phyloP scores from a whole-genome alignment of 495 filamentous ascomycete species.

The Lasiosphaeria ovina region DNA sequence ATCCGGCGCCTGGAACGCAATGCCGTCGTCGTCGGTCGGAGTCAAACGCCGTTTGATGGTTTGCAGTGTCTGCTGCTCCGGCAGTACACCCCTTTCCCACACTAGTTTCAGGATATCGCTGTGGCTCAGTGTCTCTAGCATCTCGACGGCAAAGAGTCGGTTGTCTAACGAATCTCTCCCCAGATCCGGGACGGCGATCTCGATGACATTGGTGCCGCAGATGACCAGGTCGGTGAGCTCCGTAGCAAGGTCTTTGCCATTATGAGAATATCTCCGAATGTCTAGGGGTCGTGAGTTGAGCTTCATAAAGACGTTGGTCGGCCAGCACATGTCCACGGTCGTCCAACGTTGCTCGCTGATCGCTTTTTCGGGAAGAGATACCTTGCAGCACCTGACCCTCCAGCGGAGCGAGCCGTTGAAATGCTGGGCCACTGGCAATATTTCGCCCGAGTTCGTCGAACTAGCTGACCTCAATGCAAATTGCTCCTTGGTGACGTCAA shows the following conservation, averaged over 20 bases:
- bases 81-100: conserved; percentile 32
- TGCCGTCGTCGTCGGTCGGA: conserved; percentile 58
- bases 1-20: conserved; percentile 60
- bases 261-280: conserved; percentile 60
- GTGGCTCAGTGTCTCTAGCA: conserved; percentile 54
- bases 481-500: conserved; percentile 35
- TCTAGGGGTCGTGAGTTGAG: conserved; percentile 62
- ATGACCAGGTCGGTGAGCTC: conserved; percentile 62
- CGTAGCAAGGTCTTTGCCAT: conserved; percentile 71
- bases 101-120: conserved; percentile 46
- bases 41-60: conserved; percentile 52
- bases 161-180: conserved; percentile 35
- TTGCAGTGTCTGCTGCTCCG: conserved; percentile 37
- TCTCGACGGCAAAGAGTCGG: conserved; percentile 62
- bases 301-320: conserved; percentile 64
- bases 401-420: conserved; percentile 40
- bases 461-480: conserved; percentile 23
- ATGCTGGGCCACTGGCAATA: conserved; percentile 31
- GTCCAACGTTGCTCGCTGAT: conserved; percentile 55
- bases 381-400: conserved; percentile 38
- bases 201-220: conserved; percentile 57
- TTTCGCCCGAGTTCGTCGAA: conserved; percentile 10
- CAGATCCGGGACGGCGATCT: conserved; percentile 49
- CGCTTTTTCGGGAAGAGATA: neutral
- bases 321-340: conserved; percentile 65